Conservation (phyloP, 208 protist species). For the Borovskyia barvae region DNA sequence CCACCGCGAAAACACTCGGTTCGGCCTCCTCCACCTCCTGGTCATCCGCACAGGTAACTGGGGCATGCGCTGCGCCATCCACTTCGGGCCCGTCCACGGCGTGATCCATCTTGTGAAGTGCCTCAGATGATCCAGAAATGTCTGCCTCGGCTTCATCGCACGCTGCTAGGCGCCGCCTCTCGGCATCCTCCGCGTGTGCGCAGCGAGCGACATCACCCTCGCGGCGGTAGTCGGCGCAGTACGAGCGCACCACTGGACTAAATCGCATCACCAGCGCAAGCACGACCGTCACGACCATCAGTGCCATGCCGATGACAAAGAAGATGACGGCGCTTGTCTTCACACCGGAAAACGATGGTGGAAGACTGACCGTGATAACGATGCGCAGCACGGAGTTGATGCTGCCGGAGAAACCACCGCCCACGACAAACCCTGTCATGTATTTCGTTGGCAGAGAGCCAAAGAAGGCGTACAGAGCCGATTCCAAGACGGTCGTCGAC, state of each 20-base stretch:
- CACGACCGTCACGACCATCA: slow-evolving; percentile 32
- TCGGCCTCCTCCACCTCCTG: slow-evolving; percentile 8
- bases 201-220: slow-evolving; percentile 3
- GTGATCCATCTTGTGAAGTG: no score
- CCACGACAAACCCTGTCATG: slow-evolving; percentile 39
- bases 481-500: slow-evolving; percentile 28
- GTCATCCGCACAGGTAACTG: no score
- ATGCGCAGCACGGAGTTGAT: slow-evolving; percentile 45
- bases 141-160: no score
- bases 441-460: slow-evolving; percentile 32
- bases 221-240: slow-evolving; percentile 22
- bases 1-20: slow-evolving; percentile 20
- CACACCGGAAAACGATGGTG: slow-evolving; percentile 33
- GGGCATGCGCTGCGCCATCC: not conserved
- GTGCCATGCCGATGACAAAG: slow-evolving; percentile 34
- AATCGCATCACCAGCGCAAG: slow-evolving; percentile 25
- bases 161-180: slow-evolving; percentile 10
- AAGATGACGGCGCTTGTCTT: slow-evolving; percentile 47
- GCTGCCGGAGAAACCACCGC: slow-evolving; percentile 38
- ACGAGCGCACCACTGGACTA: slow-evolving; percentile 27
- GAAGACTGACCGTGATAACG: slow-evolving; percentile 32
- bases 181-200: slow-evolving; percentile 3
- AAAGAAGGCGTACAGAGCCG: slow-evolving; percentile 33
- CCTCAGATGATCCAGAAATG: no score
- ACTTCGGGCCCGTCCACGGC: no score